Evolutionary conservation across 129 eudicot species (phyloP), one percentile per base, ranked within the genome.

Genomic region (Centella asiatica): DNA sequence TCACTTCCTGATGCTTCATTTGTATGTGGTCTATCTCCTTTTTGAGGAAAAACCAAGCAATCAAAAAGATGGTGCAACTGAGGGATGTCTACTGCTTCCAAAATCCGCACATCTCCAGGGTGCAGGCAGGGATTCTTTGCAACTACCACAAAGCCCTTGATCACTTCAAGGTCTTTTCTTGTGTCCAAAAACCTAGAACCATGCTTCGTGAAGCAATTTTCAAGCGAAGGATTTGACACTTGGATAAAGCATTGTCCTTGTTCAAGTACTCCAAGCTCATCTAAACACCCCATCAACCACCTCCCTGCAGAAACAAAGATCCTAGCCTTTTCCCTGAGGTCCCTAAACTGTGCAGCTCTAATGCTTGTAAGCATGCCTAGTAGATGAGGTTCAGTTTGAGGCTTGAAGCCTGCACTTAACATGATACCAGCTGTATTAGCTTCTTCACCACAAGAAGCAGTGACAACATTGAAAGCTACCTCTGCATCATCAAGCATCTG

Each of bases 1-100:
- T 81, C 87, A 71, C 87, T 81, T n/a, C 87, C 87, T 4, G 87
- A 81, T 5, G 87, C 87, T 54, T 81, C 88, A 72, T 82, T 65
- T 26, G 88, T 23, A 46, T 82, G 88, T 0, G 88, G 88, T 25
- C 88, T 68, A 17, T 78, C 81, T 17, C 88, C 88, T 32, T 82
- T 82, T 57, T 78, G 88, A 26, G 88, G 88, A 33, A 82, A 82
- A 12, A 82, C 81, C 3, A 82, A 62, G 67, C 88, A 82, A 53
- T 82, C 88, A 65, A 44, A 71, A 14, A 77, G 81, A 72, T 78
- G 81, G 34, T 58, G 73, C 78, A 82, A 61, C 6, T 53, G 69
- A 0, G 88, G 81, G 12, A 49, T 67, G 66, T 82, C 84, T 10
- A 82, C 81, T 24, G 88, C 88, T 69, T 77, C 80, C 45, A 81